Base-by-base conservation (phyloP, 2,329 filamentous ascomycete genomes). In the Ilyonectria destructans region DNA sequence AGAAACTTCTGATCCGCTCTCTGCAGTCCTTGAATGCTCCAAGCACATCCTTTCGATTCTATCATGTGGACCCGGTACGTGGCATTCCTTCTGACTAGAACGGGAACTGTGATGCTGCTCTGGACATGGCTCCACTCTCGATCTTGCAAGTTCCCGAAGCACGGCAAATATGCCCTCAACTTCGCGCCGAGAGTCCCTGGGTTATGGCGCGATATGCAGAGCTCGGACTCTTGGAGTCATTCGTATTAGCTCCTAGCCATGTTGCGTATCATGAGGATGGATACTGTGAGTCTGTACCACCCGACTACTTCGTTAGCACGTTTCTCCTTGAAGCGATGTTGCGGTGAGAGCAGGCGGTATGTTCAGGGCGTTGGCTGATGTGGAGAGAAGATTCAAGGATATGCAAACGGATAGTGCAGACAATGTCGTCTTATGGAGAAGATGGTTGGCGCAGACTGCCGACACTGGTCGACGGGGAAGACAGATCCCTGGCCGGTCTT, bases 401-500 rank as follows among this genome's bases (percentile, higher is more conserved):
- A 60, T 55, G 37, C n/a, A 31, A 29, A 54, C 17, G 26, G 26
- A 52, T 35, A 49, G 46, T 52, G 62, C 54, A 26, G 48, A 64
- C 57, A 62, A 55, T 45, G 54, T 68, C 65, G 63, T 69, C 62
- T 70, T 62, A 48, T 61, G 57, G 51, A 62, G 33, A 58, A 67
- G 51, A 51, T 68, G 59, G 26, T 59, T 57, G 64, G 67, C 52
- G 63, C 62, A 65, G 58, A 63, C 55, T 54, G 46, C 48, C 63
- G 67, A 49, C 37, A 54, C 52, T 74, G 62, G 61, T 70, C 58
- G 62, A 67, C 55, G 70, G 60, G 71, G 70, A 66, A 58, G 58
- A 54, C 58, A 43, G 65, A 74, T 73, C 68, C 60, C 45, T 67
- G 61, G 70, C 65, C 72, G 69, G 70, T 70, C 66, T 55, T 75